A percentile compares a stretch with the other conserved stretches of the same genome.
Evolutionary conservation across 2,329 filamentous ascomycete species (phyloP).

Genomic region (Pseudonectria buxi): DNA sequence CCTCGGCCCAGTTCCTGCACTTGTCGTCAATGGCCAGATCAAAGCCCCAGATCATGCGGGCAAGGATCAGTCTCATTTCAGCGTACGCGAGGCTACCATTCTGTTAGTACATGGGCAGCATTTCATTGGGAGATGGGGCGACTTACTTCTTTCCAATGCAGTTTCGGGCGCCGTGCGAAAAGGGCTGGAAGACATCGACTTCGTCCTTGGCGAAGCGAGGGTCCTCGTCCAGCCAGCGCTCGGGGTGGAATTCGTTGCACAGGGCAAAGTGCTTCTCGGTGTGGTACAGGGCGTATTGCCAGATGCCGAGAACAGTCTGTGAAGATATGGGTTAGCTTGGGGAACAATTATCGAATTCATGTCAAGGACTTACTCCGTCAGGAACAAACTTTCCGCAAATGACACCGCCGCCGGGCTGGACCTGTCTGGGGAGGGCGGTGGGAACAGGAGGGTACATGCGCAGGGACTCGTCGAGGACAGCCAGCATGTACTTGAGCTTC

Average conservation of each 20-base stretch:
- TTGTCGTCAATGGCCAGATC: too few species aligned
- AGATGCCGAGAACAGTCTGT: slow-evolving; percentile 6
- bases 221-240: slow-evolving; percentile 14
- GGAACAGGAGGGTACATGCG: slow-evolving; percentile 28
- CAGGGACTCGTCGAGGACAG: slow-evolving; percentile 34
- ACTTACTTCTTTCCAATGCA: slow-evolving; percentile 44
- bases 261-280: slow-evolving; percentile 5
- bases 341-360: background rate
- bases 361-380: slow-evolving; percentile 17
- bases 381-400: slow-evolving; percentile 25
- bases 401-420: slow-evolving; percentile 25
- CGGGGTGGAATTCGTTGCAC: slow-evolving; percentile 7
- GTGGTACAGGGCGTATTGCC: slow-evolving; percentile 9
- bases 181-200: slow-evolving; percentile 37
- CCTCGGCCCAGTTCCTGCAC: too few species aligned
- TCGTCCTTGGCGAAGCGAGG: slow-evolving; percentile 31
- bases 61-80: too few species aligned
- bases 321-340: too few species aligned
- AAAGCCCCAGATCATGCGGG: too few species aligned
- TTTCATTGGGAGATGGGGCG: too few species aligned
- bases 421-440: slow-evolving; percentile 16
- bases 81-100: too few species aligned
- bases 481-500: slow-evolving; percentile 21
- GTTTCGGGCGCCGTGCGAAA: slow-evolving; percentile 40
- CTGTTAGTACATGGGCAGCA: too few species aligned